Base-by-base conservation (phyloP, 2,329 filamentous ascomycete species). In the Lasiodiplodia hormozganensis region DNA sequence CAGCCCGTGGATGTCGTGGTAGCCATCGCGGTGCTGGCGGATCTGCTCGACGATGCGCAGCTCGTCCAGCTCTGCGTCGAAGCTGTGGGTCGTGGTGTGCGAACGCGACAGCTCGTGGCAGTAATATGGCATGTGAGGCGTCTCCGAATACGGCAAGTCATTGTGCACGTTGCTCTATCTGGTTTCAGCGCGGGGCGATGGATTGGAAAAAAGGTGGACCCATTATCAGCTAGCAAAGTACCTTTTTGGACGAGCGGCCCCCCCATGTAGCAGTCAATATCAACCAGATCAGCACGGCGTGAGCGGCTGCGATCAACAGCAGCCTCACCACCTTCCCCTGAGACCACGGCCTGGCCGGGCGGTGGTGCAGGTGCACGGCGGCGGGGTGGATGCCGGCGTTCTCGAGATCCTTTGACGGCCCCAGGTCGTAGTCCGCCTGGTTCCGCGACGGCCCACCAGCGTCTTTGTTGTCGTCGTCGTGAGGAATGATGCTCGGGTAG, bases 231-330 rank as follows among this genome's bases (percentile, higher is more conserved):
- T 18, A 34, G 18, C 23, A 34, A 49, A 8, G 21, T 62, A 64
- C 60, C 60, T 64, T 64, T 34, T 21, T 31, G 28, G 28, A 36
- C 23, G 43, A 10, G 2, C 60, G 60, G 21, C 28, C 60, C 31
- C 47, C 28, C 4, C 4, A 34, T 14, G 60, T 21, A 4, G 43
- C 58, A 10, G 25, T 14, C 60, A 64, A 14, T 12, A 64, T 64
- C 21, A 64, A 49, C 60, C 60, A 64, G 43, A 64, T 52, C 11
- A 64, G 60, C 12, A 64, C 52, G 3, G 47, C 43, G 43, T 64
- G 60, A 2, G 60, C 60, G 18, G 43, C 51, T 18, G 21, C 43
- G 25, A 64, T 52, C 43, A 64, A 38, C 6, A 64, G 28, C 47
- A 64, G 25, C 28, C 60, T 36, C 47, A 64, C 18, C 14, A 64